Conservation (phyloP, 768 basidiomycete species). For the Collybiopsis luxurians region DNA sequence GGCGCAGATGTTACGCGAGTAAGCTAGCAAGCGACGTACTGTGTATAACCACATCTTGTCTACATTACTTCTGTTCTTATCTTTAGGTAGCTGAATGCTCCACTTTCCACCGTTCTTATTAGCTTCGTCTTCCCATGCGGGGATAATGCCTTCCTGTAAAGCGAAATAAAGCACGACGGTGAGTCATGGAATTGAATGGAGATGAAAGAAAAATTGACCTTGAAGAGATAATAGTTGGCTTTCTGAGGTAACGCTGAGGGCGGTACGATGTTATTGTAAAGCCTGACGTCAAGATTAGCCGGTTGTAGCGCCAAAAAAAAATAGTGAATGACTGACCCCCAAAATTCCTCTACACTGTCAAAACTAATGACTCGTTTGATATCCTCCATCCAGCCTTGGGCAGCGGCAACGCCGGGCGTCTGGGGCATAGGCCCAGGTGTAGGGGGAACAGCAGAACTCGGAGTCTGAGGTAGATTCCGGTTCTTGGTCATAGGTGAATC, state of each 20-base stretch:
- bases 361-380: conserved; percentile 96
- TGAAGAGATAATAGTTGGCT: conserved; percentile 99
- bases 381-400: conserved; percentile 97
- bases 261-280: conserved; percentile 97
- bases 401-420: conserved; percentile 71
- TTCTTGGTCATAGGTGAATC: conserved; percentile 92
- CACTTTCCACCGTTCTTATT: conserved; percentile 99
- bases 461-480: conserved; percentile 84
- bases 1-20: neutral
- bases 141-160: conserved; percentile 85
- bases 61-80: conserved; percentile 81
- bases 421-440: conserved; percentile 58
- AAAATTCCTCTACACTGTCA: conserved; percentile 98
- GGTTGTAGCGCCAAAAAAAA: neutral
- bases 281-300: conserved; percentile 33
- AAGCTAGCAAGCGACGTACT: conserved; percentile 45
- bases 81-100: conserved; percentile 95
- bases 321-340: conserved; percentile 68
- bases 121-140: conserved; percentile 96
- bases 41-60: conserved; percentile 99
- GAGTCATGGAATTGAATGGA: conserved; percentile 1
- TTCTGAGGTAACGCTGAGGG: conserved; percentile 91
- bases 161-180: too few relatives aligned
- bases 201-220: conserved; percentile 42
- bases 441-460: conserved; percentile 72